Conservation (phyloP, 2,329 filamentous ascomycete genomes). For the Fusarium scirpi region DNA sequence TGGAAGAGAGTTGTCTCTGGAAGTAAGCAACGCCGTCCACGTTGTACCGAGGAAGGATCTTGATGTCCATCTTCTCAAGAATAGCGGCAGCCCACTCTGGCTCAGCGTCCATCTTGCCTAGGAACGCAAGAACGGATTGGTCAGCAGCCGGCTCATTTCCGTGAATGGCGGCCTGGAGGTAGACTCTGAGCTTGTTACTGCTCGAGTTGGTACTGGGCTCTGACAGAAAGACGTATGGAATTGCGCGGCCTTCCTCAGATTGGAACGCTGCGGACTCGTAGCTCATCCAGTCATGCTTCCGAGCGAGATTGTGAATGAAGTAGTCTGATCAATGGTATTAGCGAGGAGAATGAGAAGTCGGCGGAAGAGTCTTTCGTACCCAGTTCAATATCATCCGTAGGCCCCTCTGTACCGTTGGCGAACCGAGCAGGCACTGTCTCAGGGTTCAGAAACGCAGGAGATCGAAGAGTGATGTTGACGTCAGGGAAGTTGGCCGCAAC, state of each 20-base stretch:
- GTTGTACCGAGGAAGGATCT: constrained; percentile 19
- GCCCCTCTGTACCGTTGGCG: constrained; percentile 3
- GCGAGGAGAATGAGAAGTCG: fast-evolving
- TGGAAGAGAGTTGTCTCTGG: constrained; percentile 13
- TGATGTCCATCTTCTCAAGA: constrained; percentile 29
- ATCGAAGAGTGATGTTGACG: constrained; percentile 17
- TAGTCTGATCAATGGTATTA: neutral
- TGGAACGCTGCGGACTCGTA: constrained; percentile 3
- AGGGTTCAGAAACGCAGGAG: constrained; percentile 4
- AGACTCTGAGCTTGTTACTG: neutral
- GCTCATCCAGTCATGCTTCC: constrained; percentile 17
- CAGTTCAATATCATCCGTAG: constrained; percentile 7
- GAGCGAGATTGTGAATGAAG: constrained; percentile 6
- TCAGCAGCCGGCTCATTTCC: constrained; percentile 28
- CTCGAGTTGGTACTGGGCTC: neutral
- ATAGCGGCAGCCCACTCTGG: constrained; percentile 5
- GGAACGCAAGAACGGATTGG: neutral
- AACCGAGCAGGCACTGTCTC: neutral
- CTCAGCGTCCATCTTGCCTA: constrained; percentile 26
- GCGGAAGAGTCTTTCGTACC: neutral
- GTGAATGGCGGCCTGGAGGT: constrained; percentile 21
- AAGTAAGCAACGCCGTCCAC: constrained; percentile 26
- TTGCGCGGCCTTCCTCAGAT: constrained; percentile 19
- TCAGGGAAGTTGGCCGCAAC: constrained; percentile 21
- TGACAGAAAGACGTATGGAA: constrained; percentile 17